These are phyloP conservation scores for Mortierella sp. DNA, from an alignment of 371 early-diverging fungal species.

Conservation along the genomic window DNA sequence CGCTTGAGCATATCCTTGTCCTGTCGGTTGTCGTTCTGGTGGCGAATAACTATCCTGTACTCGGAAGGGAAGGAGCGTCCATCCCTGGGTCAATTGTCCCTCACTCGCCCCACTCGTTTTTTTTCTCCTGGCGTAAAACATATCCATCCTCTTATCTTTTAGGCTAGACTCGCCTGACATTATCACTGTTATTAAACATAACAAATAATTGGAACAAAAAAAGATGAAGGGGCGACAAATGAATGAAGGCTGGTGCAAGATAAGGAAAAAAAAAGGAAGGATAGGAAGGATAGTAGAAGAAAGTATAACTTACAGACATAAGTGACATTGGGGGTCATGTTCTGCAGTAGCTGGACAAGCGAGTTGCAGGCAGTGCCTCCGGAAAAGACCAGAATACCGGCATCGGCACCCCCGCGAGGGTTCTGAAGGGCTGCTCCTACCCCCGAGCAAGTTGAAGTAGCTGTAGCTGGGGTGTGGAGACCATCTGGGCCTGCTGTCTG, in stretches of 20 bases:
- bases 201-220: not conserved
- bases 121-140: too few species aligned
- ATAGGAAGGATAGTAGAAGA: not conserved
- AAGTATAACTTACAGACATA: conserved; percentile 61
- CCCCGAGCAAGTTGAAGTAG: conserved; percentile 1
- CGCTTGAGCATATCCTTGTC: not conserved
- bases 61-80: too few species aligned
- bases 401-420: conserved; percentile 53
- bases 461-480: not conserved
- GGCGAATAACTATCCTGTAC: too few species aligned
- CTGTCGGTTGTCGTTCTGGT: too few species aligned
- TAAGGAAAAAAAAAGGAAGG: not conserved
- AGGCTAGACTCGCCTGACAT: too few species aligned
- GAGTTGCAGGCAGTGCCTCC: conserved; percentile 82
- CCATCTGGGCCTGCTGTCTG: not conserved
- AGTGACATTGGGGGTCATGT: conserved; percentile 70
- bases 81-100: too few species aligned
- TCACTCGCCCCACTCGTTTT: too few species aligned
- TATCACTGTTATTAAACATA: too few species aligned
- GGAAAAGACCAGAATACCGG: conserved; percentile 71
- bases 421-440: not conserved
- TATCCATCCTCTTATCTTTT: too few species aligned
- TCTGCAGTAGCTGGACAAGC: conserved; percentile 67
- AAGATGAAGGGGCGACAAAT: too few species aligned
- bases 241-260: too few species aligned